Base-by-base conservation (phyloP, 2,329 filamentous ascomycete genomes). In the Trichocomaceae sp. region DNA sequence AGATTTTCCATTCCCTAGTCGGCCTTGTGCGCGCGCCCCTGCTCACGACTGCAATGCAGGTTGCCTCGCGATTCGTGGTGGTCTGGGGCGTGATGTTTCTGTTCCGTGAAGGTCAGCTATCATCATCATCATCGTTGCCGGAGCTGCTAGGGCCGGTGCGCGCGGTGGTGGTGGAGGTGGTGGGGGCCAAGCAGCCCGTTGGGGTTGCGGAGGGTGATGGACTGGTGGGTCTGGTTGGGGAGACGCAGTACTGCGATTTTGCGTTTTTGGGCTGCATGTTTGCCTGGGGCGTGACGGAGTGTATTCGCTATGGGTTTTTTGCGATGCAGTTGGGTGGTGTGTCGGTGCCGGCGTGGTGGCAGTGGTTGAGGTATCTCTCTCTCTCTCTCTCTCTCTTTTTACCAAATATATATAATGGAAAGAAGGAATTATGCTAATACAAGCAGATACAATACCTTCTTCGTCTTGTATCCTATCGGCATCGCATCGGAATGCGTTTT, bases 291-390 rank as follows among this genome's bases (percentile, higher is more conserved):
- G 72, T 89, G 57, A 96, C 93, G 58, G 93, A 99, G 75, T 87
- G 96, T 52, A 86, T 96, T 64, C 86, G 93, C 53, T 99, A 99
- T 79, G 82, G 83, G 47, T 99, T 88, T 79, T 97, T 97, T 69
- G 87, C 88, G 35, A 79, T 90, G 64, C 84, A 83, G 63, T 80
- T 59, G 62, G 70, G 52, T 66, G 77, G 63, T 33, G 63, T 59
- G 79, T 82, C 73, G 57, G 82, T 87, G 29, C 88, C 90, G 0
- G 69, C 65, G 0, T 75, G 79, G 57, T 79, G 96, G 67, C 83
- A 83, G 37, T 95, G 90, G 87, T 76, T 95, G 72, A 80, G 90
- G 63, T 91, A 66, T 51, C 61, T 60, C 52, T 41, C 22, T 17
- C 17, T 55, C 20, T 52, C 3, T 29, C 17, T 12, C 5, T n/a